Evolutionary conservation across 1,284 basidiomycete species (phyloP).

Genomic region (Salmacisia buchloeana): DNA sequence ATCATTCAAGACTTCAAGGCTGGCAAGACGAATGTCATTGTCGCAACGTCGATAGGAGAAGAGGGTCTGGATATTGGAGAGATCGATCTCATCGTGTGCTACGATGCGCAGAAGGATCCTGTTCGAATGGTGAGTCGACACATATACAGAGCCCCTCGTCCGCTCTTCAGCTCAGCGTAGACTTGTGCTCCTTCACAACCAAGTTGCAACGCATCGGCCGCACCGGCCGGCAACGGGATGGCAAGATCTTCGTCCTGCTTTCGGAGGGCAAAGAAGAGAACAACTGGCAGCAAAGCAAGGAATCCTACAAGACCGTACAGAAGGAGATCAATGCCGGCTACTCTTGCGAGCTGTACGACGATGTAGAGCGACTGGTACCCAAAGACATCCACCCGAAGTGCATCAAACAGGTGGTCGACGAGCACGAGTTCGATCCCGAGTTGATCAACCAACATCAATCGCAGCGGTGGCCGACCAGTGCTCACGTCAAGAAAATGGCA

Average conservation of each 20-base stretch:
- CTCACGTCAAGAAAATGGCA: conserved; percentile 9
- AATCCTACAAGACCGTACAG: conserved; percentile 82
- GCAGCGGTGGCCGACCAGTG: too few relatives aligned
- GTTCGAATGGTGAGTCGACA: conserved; percentile 73
- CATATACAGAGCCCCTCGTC: too few relatives aligned
- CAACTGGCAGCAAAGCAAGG: conserved; percentile 85
- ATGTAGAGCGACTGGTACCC: conserved; percentile 81
- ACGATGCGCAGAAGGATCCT: conserved; percentile 91
- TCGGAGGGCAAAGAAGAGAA: conserved; percentile 82
- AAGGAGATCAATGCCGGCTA: conserved; percentile 68
- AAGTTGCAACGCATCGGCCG: conserved; percentile 92
- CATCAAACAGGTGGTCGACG: conserved; percentile 67
- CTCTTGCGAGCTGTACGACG: conserved; percentile 70
- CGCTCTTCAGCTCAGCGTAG: neutral
- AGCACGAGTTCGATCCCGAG: conserved; percentile 48
- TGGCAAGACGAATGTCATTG: conserved; percentile 83
- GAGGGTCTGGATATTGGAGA: conserved; percentile 99
- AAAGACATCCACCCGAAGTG: conserved; percentile 68
- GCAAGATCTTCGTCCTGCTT: conserved; percentile 85
- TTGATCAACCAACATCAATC: conserved; percentile 20
- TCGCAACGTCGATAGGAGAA: conserved; percentile 95
- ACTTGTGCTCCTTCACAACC: conserved; percentile 7
- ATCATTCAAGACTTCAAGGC: conserved; percentile 78
- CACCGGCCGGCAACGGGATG: conserved; percentile 87
- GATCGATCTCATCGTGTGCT: conserved; percentile 94